These are phyloP conservation scores for Buxus sempervirens DNA, from an alignment of 164 flowering plant species.

Conservation along the genomic window DNA sequence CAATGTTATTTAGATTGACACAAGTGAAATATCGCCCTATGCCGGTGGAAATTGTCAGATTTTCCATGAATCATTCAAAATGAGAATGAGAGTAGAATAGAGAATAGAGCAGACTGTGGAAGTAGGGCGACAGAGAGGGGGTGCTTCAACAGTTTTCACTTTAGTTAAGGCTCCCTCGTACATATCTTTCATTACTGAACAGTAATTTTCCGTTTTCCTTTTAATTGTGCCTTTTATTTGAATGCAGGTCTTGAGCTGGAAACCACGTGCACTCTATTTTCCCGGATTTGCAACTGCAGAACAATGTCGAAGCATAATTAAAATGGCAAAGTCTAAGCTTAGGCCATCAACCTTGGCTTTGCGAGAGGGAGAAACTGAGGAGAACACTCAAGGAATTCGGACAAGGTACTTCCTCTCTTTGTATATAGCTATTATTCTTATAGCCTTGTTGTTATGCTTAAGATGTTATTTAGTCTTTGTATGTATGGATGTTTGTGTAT, in stretches of 20 bases:
- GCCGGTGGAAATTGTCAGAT: too few species aligned
- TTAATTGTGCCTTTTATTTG: constrained; percentile 1
- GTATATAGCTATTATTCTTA: background rate
- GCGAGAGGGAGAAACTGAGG: constrained; percentile 69
- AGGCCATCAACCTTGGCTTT: constrained; percentile 73
- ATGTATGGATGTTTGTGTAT: background rate
- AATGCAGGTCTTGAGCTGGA: constrained; percentile 86
- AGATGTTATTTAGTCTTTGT: too few species aligned
- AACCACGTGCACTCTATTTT: constrained; percentile 76
- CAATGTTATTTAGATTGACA: too few species aligned
- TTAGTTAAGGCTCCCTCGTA: too few species aligned
- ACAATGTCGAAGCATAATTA: constrained; percentile 62
- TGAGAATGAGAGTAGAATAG: too few species aligned
- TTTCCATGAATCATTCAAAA: too few species aligned
- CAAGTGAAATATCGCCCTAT: too few species aligned
- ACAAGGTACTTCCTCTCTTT: constrained; percentile 62
- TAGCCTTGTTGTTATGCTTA: background rate
- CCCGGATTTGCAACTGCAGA: constrained; percentile 78
- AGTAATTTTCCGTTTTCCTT: background rate
- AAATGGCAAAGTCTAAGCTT: constrained; percentile 53
- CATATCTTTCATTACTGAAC: too few species aligned
- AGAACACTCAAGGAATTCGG: constrained; percentile 67
- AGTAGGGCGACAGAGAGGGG: too few species aligned
- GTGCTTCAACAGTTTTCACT: too few species aligned
- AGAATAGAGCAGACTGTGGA: too few species aligned